Evolutionary conservation across 2,329 filamentous ascomycete genomes (phyloP).

Genomic region (Paracorniculantispora psalliotae): DNA sequence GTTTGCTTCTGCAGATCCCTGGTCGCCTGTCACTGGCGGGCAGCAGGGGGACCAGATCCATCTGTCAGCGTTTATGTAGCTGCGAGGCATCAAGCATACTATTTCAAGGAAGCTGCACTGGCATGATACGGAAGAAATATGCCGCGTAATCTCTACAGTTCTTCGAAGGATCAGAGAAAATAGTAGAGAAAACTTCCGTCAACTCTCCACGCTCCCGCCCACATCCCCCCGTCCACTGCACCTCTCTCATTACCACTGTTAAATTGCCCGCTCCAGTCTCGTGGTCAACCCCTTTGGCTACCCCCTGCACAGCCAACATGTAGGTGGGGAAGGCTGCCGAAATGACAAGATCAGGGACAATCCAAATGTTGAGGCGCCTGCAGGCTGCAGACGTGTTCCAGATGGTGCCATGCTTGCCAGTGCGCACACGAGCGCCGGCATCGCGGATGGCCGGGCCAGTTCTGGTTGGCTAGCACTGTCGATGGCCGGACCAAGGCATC

Average conservation of each 20-base stretch:
- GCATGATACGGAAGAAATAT: too few relatives aligned
- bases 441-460: neutral
- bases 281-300: neutral
- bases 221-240: neutral
- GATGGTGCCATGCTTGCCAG: neutral
- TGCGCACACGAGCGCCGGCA: neutral
- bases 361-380: neutral
- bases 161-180: too few relatives aligned
- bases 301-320: conserved; percentile 1
- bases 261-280: neutral
- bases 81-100: neutral
- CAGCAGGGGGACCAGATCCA: neutral
- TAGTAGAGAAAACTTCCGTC: neutral
- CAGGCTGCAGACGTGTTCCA: too few relatives aligned
- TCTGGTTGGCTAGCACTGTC: too few relatives aligned
- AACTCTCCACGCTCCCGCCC: neutral
- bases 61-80: neutral
- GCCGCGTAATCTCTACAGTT: too few relatives aligned
- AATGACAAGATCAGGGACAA: neutral
- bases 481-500: too few relatives aligned
- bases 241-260: neutral
- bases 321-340: neutral
- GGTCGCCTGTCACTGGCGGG: neutral
- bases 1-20: neutral
- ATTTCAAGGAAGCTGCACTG: too few relatives aligned